Evolutionary conservation across 345 rosid genomes (phyloP), one percentile per base, ranked within the genome.

Genomic region (Garcia nutans): DNA sequence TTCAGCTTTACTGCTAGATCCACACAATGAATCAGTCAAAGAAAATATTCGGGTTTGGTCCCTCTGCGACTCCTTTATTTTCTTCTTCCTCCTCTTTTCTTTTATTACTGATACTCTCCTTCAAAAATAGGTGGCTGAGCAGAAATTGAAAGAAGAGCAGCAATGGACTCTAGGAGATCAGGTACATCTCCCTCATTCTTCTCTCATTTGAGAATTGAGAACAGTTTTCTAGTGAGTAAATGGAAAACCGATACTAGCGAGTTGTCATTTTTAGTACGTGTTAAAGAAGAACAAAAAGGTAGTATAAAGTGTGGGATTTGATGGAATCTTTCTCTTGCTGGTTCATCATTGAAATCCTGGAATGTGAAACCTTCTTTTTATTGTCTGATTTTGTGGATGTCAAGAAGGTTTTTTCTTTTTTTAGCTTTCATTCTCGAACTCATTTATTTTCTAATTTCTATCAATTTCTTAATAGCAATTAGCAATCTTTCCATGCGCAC

Each of bases 1-100:
- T 88, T 76, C 92, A 92, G 97, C 94, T 72, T 87, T 92, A 90
- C 87, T 81, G 74, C 74, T 92, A 84, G 96, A 94, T 82, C 97
- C 97, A 11, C 74, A 86, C 72, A 92, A 89, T 57, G 91, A 87
- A 82, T 78, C 88, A 42, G 87, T 92, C 71, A 91, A 87, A 84
- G 97, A 88, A 84, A 92, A 92, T 69, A 88, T 92, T 79, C 83
- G 76, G 97, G 97, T 91, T 52, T 69, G 70, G 49, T 54, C 11
- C 9, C 28, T 71, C 20, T 75, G 67, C 23, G 41, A 37, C 67
- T 72, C 22, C 57, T 37, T n/a, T 45, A 37, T 37, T 19, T 47
- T 47, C 50, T 9, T 47, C 2, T 10, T 11, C 50, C 50, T 23
- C 47, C 22, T 72, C 44, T 10, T 57, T 64, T 65, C 4, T 44